Evolutionary conservation across 176 grass and related monocot species (phyloP), one percentile per base, ranked within the genome.

Genomic region (Oryza nivara): DNA sequence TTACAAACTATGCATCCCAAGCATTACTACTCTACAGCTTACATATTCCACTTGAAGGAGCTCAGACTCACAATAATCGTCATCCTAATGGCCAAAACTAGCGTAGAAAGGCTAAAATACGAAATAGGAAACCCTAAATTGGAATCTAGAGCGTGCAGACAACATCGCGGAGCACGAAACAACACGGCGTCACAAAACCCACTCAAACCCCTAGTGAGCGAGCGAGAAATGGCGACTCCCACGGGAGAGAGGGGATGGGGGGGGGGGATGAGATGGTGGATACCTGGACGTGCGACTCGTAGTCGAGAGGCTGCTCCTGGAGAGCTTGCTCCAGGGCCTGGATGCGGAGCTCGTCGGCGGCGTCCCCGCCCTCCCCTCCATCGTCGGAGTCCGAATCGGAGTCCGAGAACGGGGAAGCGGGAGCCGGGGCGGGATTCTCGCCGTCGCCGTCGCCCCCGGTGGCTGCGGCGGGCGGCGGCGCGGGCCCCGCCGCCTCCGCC

Each of bases 281-380:
- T 26, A 99, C 96, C 96, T 99, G 86, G 51, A 91, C 86, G 85
- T 91, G 86, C 4, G 88, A 82, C 23, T 89, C 93, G 82, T 99
- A 99, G 65, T 96, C 84, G 28, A 88, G 82, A 30, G 91, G 91
- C 65, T 94, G 92, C 81, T 89, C 86, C 65, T 77, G 87, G 19
- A 96, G 85, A 35, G 91, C 38, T 63, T 83, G 74, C 76, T 96
- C 93, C 16, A 99, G 89, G 48, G 88, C 51, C 89, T 96, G 85
- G 78, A 99, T 91, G 76, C 88, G 89, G 67, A 90, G 91, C 67
- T 87, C 88, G 74, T 87, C 93, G 2, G 76, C 91, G 22, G 73
- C 82, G 56, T 74, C 88, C 22, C 85, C 93, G 66, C 72, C 90
- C 32, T 77, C 84, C 26, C 73, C 88, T 26, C 45, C 90, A 17